These are phyloP conservation scores for Aureobasidium pullulans DNA, from an alignment of 2,329 filamentous ascomycete genomes.

Conservation along the genomic window DNA sequence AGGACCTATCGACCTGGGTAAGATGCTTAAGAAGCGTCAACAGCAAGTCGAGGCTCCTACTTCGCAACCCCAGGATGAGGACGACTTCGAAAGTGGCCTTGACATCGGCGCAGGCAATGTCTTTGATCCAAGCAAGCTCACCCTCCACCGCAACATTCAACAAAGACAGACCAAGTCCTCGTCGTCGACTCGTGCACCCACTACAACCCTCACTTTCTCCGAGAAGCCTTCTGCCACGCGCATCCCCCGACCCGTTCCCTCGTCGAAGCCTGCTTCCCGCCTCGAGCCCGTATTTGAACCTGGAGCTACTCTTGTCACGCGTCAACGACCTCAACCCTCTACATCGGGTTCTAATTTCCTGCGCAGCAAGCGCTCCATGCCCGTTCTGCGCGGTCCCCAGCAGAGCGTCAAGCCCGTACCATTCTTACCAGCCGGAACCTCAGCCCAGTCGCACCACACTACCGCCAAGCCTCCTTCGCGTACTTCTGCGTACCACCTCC, in stretches of 20 bases:
- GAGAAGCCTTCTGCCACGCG: conserved; percentile 61
- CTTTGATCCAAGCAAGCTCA: conserved; percentile 73
- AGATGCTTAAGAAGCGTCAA: conserved; percentile 62
- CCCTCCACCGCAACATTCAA: conserved; percentile 85
- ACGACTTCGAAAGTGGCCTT: conserved; percentile 79
- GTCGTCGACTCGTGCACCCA: conserved; percentile 64
- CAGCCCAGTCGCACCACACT: conserved; percentile 71
- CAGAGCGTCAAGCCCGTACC: conserved; percentile 60
- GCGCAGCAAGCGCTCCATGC: conserved; percentile 54
- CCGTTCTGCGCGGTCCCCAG: conserved; percentile 44
- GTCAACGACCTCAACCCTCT: conserved; percentile 46
- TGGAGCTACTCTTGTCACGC: conserved; percentile 64
- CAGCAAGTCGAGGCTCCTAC: conserved; percentile 42
- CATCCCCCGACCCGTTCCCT: conserved; percentile 64
- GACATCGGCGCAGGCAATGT: conserved; percentile 79
- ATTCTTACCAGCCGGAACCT: conserved; percentile 71
- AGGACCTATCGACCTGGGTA: conserved; percentile 75
- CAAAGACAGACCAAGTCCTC: conserved; percentile 62
- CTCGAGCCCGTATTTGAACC: conserved; percentile 92
- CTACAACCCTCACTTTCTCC: conserved; percentile 86
- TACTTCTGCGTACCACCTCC: conserved; percentile 58
- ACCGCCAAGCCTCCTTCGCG: conserved; percentile 60
- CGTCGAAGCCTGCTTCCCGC: conserved; percentile 45
- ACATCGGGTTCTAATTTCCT: conserved; percentile 49
- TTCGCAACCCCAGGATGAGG: conserved; percentile 35